These are phyloP conservation scores for Heterobasidion annosum DNA, from an alignment of 1,284 basidiomycete species.

Conservation along the genomic window DNA sequence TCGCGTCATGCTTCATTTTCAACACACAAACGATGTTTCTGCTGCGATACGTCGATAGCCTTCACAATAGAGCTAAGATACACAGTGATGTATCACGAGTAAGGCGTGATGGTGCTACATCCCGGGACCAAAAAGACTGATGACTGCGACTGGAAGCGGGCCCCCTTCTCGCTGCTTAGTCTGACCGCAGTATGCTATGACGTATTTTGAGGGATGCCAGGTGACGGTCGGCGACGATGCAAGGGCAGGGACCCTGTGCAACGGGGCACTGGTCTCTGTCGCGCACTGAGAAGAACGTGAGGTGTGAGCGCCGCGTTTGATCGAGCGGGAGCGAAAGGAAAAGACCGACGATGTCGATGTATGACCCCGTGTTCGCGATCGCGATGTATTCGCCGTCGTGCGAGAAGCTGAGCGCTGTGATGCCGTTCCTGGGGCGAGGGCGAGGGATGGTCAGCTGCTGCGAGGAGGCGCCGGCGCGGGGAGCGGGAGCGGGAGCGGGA, in stretches of 20 bases:
- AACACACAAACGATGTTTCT: too few species aligned
- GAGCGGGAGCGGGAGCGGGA: conserved; percentile 9
- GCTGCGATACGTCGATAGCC: too few species aligned
- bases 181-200: conserved; percentile 72
- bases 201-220: conserved; percentile 74
- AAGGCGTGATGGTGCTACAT: conserved; percentile 15
- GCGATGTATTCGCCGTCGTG: conserved; percentile 74
- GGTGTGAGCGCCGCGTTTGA: neutral
- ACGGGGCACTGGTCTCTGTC: conserved; percentile 59
- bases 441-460: neutral
- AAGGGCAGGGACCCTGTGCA: conserved; percentile 61
- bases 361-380: conserved; percentile 59
- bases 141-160: conserved; percentile 50
- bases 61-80: too few species aligned
- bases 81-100: too few species aligned
- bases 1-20: too few species aligned
- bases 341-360: conserved; percentile 61
- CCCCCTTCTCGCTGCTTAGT: conserved; percentile 52
- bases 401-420: conserved; percentile 73
- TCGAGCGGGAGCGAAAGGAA: neutral
- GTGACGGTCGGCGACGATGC: conserved; percentile 59
- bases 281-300: conserved; percentile 41
- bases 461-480: neutral
- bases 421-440: conserved; percentile 40
- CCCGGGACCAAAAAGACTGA: conserved; percentile 62